Conservation (phyloP, 75 land plant species). For the Pinus albicaulis region DNA sequence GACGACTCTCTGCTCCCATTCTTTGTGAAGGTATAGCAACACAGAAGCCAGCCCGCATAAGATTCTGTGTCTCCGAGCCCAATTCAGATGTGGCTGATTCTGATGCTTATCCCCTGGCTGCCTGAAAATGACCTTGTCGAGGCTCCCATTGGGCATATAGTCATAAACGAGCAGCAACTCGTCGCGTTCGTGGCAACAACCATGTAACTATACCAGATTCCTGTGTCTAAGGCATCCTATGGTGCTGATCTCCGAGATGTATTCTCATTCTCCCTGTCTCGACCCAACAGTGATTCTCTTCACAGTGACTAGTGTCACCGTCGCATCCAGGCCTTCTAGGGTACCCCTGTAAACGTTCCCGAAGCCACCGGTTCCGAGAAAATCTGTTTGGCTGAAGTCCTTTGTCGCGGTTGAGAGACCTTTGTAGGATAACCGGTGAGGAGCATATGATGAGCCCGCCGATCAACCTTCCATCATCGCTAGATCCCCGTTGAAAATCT, state of each 20-base stretch:
- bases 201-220: conserved; percentile 42
- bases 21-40: conserved; percentile 46
- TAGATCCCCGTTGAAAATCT: background rate
- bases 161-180: conserved; percentile 37
- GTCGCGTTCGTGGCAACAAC: conserved; percentile 36
- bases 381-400: conserved; percentile 21
- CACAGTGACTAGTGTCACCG: conserved; percentile 19
- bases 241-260: conserved; percentile 38
- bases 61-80: conserved; percentile 25
- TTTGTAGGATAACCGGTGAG: conserved; percentile 22
- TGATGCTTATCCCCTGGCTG: background rate
- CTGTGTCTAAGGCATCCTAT: conserved; percentile 45
- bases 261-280: conserved; percentile 42
- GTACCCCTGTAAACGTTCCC: conserved; percentile 43
- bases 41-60: conserved; percentile 34
- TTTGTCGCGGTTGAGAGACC: conserved; percentile 30
- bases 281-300: conserved; percentile 26
- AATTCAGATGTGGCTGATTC: conserved; percentile 23
- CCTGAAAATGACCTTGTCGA: conserved; percentile 19
- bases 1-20: conserved; percentile 27
- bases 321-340: background rate
- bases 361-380: conserved; percentile 46
- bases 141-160: conserved; percentile 29
- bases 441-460: background rate
- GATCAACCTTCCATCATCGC: background rate